These are phyloP conservation scores for Colletotrichum sidae DNA, from an alignment of 2,329 filamentous ascomycete species.

Conservation along the genomic window DNA sequence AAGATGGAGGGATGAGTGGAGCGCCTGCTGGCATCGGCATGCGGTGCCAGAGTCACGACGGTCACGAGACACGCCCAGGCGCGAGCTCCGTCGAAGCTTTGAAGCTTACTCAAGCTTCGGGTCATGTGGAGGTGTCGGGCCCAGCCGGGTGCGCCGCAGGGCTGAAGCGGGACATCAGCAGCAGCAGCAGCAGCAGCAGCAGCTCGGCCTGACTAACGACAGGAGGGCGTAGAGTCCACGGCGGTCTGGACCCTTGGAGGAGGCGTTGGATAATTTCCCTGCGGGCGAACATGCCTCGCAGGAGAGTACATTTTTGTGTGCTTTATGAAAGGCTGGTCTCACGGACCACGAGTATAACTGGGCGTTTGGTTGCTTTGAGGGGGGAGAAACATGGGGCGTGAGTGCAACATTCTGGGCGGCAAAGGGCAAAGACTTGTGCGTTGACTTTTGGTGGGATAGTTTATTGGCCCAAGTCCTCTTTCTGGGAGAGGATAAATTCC, in stretches of 20 bases:
- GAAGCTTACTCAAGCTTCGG: conserved; percentile 6
- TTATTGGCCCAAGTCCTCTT: background rate
- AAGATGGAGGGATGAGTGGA: conserved; percentile 65
- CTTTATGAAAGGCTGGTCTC: background rate
- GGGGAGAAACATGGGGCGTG: conserved; percentile 2
- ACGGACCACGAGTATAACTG: conserved; percentile 11
- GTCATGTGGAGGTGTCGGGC: background rate
- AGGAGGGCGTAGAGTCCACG: conserved; percentile 22
- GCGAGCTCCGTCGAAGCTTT: background rate
- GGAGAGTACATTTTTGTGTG: background rate
- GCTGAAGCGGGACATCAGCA: background rate
- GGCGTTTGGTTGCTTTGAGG: conserved; percentile 14
- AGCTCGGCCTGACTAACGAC: conserved; percentile 23
- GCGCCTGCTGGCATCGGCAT: background rate
- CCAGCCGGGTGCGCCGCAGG: no score
- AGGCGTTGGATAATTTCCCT: conserved; percentile 18
- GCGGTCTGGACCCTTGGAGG: conserved; percentile 26
- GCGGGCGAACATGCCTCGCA: conserved; percentile 5
- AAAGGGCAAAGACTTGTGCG: conserved; percentile 10
- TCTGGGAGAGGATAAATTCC: background rate
- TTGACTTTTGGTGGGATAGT: background rate
- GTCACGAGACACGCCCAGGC: background rate
- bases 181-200: background rate
- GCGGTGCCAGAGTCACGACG: background rate
- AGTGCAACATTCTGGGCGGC: conserved; percentile 3